phyloP scores from a whole-genome alignment of 2,329 filamentous ascomycete genomes.

The Aspergillus brunneoviolaceus region DNA sequence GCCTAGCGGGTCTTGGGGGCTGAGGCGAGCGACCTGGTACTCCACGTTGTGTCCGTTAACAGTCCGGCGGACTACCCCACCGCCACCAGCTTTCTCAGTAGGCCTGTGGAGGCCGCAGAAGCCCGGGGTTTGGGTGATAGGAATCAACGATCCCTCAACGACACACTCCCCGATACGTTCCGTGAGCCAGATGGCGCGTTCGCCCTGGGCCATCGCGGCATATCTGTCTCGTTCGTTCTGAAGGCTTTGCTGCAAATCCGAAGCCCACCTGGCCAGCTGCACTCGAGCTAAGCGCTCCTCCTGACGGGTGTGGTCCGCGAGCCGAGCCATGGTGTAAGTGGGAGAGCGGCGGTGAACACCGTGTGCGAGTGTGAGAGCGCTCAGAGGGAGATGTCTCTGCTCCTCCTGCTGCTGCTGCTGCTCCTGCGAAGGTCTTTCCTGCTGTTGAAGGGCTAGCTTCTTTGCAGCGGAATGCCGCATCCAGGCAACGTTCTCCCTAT shows the following conservation, averaged over 20 bases:
- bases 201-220: slow-evolving; percentile 60
- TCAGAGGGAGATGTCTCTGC: neutral
- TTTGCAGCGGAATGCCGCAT: slow-evolving; percentile 78
- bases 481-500: slow-evolving; percentile 73
- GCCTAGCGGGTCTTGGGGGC: slow-evolving; percentile 74
- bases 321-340: slow-evolving; percentile 61
- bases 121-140: slow-evolving; percentile 44
- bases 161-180: slow-evolving; percentile 66
- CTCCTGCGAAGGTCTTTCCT: slow-evolving; percentile 24
- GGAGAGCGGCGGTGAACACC: slow-evolving; percentile 32
- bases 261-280: slow-evolving; percentile 78
- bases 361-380: slow-evolving; percentile 31
- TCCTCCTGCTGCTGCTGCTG: neutral
- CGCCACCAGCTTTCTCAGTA: slow-evolving; percentile 25
- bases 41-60: slow-evolving; percentile 29
- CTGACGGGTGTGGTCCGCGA: slow-evolving; percentile 59
- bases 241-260: slow-evolving; percentile 74
- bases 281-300: slow-evolving; percentile 65
- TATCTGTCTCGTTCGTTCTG: slow-evolving; percentile 71
- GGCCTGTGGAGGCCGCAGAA: slow-evolving; percentile 27
- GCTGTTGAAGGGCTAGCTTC: slow-evolving; percentile 74
- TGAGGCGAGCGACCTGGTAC: slow-evolving; percentile 40
- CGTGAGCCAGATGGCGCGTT: slow-evolving; percentile 68
- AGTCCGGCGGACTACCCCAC: slow-evolving; percentile 23
- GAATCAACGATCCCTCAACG: slow-evolving; percentile 62